phyloP scores from a whole-genome alignment of 148 eudicot species.

The Rhododendron henanense region DNA sequence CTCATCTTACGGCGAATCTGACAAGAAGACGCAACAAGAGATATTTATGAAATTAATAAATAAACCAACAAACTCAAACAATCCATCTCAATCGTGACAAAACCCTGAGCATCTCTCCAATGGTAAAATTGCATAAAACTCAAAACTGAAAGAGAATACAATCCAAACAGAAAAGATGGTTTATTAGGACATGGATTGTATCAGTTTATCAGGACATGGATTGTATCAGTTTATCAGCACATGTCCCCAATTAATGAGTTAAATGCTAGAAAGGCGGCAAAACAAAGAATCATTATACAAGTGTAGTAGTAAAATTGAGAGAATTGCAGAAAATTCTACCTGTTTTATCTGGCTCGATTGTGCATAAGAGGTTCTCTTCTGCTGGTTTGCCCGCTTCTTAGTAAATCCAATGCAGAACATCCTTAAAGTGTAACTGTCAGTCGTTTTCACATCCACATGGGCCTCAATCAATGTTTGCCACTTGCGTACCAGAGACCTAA shows the following conservation, averaged over 20 bases:
- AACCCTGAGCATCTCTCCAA: not conserved
- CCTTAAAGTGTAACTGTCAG: constrained; percentile 20
- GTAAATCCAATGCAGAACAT: constrained; percentile 30
- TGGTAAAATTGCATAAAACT: not conserved
- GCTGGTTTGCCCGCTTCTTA: constrained; percentile 25
- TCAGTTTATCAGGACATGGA: not conserved
- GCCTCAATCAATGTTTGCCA: constrained; percentile 31
- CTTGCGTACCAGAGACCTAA: constrained; percentile 27
- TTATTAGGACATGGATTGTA: not conserved
- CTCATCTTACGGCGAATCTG: constrained; percentile 89
- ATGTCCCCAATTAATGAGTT: not conserved
- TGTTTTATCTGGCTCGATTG: constrained; percentile 24
- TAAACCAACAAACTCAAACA: not conserved
- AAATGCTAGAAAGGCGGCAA: not conserved
- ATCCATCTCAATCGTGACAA: not conserved
- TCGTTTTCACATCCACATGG: constrained; percentile 26
- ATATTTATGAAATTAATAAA: not conserved
- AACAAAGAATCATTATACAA: not conserved
- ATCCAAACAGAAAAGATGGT: not conserved
- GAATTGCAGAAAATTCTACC: not conserved
- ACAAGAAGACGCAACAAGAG: not conserved
- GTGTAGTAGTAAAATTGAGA: not conserved
- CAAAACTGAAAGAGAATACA: not conserved
- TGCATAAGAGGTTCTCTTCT: constrained; percentile 28
- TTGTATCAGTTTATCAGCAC: not conserved